Evolutionary conservation across 2,329 filamentous ascomycete genomes (phyloP).

Genomic region (Dothideomycetidae sp.): DNA sequence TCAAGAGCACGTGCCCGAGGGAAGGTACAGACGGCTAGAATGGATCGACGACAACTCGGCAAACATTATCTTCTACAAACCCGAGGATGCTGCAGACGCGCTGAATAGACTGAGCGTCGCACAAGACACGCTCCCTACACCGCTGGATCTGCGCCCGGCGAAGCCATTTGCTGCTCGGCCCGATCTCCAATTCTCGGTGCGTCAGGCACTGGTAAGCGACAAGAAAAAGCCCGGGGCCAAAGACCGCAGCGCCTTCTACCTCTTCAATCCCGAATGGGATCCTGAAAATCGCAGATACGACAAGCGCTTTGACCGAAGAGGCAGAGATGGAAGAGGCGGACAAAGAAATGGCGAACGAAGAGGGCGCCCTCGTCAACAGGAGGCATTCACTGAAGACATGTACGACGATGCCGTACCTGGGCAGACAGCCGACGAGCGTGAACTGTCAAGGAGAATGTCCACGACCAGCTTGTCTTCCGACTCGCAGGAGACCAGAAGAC

Average conservation of each 20-base stretch:
- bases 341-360: slow-evolving; percentile 25
- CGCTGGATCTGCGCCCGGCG: slow-evolving; percentile 52
- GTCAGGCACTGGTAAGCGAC: slow-evolving; percentile 61
- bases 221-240: slow-evolving; percentile 68
- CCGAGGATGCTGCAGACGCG: slow-evolving; percentile 40
- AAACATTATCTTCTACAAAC: slow-evolving; percentile 61
- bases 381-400: slow-evolving; percentile 58
- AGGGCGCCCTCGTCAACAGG: slow-evolving; percentile 9
- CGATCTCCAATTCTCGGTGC: slow-evolving; percentile 54
- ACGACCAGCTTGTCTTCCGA: slow-evolving; percentile 12
- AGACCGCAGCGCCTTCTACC: slow-evolving; percentile 75
- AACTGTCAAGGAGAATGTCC: slow-evolving; percentile 17
- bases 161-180: slow-evolving; percentile 55
- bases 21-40: slow-evolving; percentile 52
- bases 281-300: slow-evolving; percentile 49
- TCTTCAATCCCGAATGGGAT: slow-evolving; percentile 80
- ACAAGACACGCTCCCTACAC: slow-evolving; percentile 25
- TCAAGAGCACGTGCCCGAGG: slow-evolving; percentile 46
- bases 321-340: slow-evolving; percentile 42
- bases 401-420: slow-evolving; percentile 55
- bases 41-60: slow-evolving; percentile 93
- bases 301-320: slow-evolving; percentile 19
- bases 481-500: slow-evolving; percentile 11
- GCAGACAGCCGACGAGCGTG: slow-evolving; percentile 20
- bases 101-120: slow-evolving; percentile 38